Base-by-base conservation (phyloP, 2,329 filamentous ascomycete species). In the Emergomyces orientalis region DNA sequence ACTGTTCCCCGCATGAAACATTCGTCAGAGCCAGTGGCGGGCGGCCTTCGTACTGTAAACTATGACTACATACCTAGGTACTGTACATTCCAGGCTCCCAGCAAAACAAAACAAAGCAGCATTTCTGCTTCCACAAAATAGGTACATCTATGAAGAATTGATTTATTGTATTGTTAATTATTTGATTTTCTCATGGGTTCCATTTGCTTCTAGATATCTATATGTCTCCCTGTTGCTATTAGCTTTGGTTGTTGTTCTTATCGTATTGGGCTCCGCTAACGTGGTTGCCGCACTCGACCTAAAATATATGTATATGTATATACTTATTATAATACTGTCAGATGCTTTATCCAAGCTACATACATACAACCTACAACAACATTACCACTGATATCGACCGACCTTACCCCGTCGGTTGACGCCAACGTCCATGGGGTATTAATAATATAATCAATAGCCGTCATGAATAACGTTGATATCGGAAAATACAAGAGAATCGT, bases 401-500 rank as follows among this genome's bases (percentile, higher is more conserved):
- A 22, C 30, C 11, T 19, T 25, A 22, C 17, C 30, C 30, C 52
- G 32, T 37, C 52, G 30, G 52, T 41, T 57, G 34, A 17, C 54
- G 57, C 39, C 57, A 32, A 41, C 59, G 27, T 55, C 43, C 30
- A 55, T 43, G 60, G 60, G 57, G 41, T 47, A 59, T 55, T 41
- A 54, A 51, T 51, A 51, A 6, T 47, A 17, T 47, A 47, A n/a
- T 34, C 54, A 11, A 41, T 13, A 58, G 55, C 62, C 62, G 64
- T 66, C 68, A 86, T 88, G 85, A 82, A 82, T 71, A 86, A 83
- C 63, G 84, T 89, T 62, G 90, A 96, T 71, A 79, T 95, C 64
- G 85, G 89, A 47, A 88, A 89, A 68, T 86, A 87, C 72, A 89
- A 90, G 76, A 88, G 89, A 66, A 86, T 97, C 69, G 87, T 97